phyloP scores from a whole-genome alignment of 805 yeast species.

The Yarrowia osloensis region DNA sequence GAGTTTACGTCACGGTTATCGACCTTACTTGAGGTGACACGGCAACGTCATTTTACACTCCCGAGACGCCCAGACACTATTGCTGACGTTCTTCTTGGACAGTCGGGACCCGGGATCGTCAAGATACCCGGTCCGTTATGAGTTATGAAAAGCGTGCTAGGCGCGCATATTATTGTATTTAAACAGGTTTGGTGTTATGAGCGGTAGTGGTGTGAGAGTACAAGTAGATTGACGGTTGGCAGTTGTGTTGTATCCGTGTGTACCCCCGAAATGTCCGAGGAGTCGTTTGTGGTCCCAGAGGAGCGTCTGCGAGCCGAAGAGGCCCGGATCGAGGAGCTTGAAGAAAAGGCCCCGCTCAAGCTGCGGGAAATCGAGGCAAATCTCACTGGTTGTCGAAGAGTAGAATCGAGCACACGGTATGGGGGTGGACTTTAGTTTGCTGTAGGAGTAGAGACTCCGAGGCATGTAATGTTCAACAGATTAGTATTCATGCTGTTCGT shows the following conservation, averaged over 20 bases:
- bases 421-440: neutral
- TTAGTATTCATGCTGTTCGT: constrained; percentile 1
- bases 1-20: too few species aligned
- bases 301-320: constrained; percentile 47
- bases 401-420: too few species aligned
- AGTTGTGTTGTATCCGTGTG: too few species aligned
- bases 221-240: too few species aligned
- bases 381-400: constrained; percentile 31
- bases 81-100: too few species aligned
- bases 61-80: too few species aligned
- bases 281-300: constrained; percentile 45
- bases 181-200: neutral
- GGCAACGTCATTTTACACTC: too few species aligned
- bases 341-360: constrained; percentile 44
- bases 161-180: neutral
- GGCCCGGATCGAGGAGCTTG: constrained; percentile 44
- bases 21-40: too few species aligned
- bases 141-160: neutral
- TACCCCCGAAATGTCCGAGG: constrained; percentile 46
- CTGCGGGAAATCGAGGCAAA: constrained; percentile 46
- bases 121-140: too few species aligned
- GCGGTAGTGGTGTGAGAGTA: too few species aligned
- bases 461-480: constrained; percentile 22
- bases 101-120: too few species aligned
- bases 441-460: neutral